phyloP scores from a whole-genome alignment of 805 yeast genomes.

The Schwanniomyces vanrijiae region DNA sequence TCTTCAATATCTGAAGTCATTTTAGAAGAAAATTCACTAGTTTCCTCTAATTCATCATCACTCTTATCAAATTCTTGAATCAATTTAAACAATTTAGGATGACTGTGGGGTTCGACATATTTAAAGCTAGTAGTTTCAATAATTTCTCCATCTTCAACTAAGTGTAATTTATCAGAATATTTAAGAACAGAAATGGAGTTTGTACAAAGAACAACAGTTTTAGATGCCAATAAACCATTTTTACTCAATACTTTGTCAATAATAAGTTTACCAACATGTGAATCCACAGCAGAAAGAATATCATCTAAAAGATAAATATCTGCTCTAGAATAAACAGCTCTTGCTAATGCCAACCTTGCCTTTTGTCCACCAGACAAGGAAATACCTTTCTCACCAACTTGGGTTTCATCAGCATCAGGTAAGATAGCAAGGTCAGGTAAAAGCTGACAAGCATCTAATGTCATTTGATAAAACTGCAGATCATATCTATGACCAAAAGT shows the following conservation, averaged over 20 bases:
- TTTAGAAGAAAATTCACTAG: slow-evolving; percentile 1
- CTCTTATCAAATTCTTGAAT: slow-evolving; percentile 31
- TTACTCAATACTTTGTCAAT: slow-evolving; percentile 30
- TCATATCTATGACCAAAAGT: slow-evolving; percentile 36
- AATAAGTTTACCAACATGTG: slow-evolving; percentile 40
- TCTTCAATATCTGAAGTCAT: background rate
- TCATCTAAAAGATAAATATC: slow-evolving; percentile 42
- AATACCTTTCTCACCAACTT: slow-evolving; percentile 46
- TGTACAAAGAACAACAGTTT: slow-evolving; percentile 39
- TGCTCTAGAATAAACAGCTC: slow-evolving; percentile 43
- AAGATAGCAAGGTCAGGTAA: slow-evolving; percentile 31
- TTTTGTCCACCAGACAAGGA: slow-evolving; percentile 45
- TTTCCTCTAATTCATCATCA: background rate
- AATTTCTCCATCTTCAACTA: slow-evolving; percentile 28
- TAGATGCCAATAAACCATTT: slow-evolving; percentile 30
- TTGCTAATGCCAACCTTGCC: slow-evolving; percentile 40
- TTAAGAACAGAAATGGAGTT: slow-evolving; percentile 32
- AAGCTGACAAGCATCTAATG: slow-evolving; percentile 39
- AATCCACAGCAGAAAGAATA: slow-evolving; percentile 43
- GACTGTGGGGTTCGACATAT: slow-evolving; percentile 29
- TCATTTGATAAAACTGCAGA: slow-evolving; percentile 27
- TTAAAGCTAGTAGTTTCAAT: slow-evolving; percentile 48
- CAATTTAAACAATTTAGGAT: slow-evolving; percentile 31
- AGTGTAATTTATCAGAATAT: slow-evolving; percentile 31
- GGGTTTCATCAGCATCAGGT: slow-evolving; percentile 42